Evolutionary conservation across 257 asterid species (phyloP).

Genomic region (Jacaranda mimosifolia): DNA sequence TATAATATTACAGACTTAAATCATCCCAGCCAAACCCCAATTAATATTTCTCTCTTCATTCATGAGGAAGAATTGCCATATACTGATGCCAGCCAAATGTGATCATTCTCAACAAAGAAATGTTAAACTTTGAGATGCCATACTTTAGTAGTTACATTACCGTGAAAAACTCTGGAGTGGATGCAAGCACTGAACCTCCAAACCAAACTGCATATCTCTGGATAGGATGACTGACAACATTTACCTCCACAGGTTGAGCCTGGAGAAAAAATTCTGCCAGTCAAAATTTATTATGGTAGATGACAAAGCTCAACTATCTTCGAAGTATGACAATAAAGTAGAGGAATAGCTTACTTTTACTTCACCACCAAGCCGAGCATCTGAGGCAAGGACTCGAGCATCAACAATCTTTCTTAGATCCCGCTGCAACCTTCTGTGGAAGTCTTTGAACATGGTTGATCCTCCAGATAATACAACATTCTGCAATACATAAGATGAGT

Average conservation of each 20-base stretch:
- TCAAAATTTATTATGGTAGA: conserved; percentile 30
- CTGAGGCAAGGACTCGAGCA: conserved; percentile 79
- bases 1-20: neutral
- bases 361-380: conserved; percentile 72
- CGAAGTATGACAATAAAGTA: conserved; percentile 2
- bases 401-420: conserved; percentile 90
- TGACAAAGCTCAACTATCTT: conserved; percentile 4
- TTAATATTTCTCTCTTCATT: neutral
- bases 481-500: conserved; percentile 53
- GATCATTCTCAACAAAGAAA: conserved; percentile 22
- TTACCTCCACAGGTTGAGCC: conserved; percentile 95
- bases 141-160: conserved; percentile 44
- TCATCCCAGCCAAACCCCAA: neutral
- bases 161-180: conserved; percentile 92
- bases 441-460: conserved; percentile 96
- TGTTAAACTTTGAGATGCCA: conserved; percentile 22
- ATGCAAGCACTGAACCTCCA: conserved; percentile 97
- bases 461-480: conserved; percentile 95
- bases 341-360: conserved; percentile 56
- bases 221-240: conserved; percentile 90
- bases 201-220: conserved; percentile 99
- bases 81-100: conserved; percentile 7
- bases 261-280: conserved; percentile 40
- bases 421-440: conserved; percentile 85
- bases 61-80: neutral